These are phyloP conservation scores for Naganishia liquefaciens DNA, from an alignment of 1,284 basidiomycete genomes.

Conservation along the genomic window DNA sequence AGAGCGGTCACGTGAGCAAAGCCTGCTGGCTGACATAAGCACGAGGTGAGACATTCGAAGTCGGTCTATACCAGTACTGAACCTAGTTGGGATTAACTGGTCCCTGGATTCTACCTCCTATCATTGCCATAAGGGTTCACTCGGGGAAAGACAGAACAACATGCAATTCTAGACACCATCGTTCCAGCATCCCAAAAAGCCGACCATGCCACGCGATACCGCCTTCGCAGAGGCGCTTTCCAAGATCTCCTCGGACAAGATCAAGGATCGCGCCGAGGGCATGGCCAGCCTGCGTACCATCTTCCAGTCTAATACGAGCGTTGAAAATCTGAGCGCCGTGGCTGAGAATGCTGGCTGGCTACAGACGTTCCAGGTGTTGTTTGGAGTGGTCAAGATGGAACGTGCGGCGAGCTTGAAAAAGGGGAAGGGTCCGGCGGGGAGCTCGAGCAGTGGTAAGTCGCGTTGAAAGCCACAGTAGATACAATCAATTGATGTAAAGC, in stretches of 20 bases:
- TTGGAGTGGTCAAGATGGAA: conserved; percentile 66
- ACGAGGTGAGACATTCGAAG: conserved; percentile 11
- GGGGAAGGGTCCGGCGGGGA: conserved; percentile 6
- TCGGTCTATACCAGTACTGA: too few relatives aligned
- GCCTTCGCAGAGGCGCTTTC: conserved; percentile 56
- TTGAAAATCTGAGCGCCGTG: conserved; percentile 61
- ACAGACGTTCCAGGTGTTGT: conserved; percentile 71
- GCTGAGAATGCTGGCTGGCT: conserved; percentile 64
- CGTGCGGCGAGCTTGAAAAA: conserved; percentile 52
- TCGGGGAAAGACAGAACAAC: too few relatives aligned
- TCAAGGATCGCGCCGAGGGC: conserved; percentile 72
- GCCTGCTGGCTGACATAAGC: background rate
- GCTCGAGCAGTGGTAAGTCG: conserved; percentile 7
- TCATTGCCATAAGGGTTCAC: too few relatives aligned
- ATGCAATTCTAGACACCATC: too few relatives aligned
- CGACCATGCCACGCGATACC: conserved; percentile 24
- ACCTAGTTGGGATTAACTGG: too few relatives aligned
- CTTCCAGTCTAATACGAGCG: conserved; percentile 62
- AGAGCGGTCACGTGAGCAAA: background rate
- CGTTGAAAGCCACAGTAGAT: background rate
- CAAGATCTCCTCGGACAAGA: conserved; percentile 65
- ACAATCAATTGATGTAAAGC: conserved; percentile 35
- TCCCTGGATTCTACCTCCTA: too few relatives aligned
- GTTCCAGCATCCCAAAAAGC: too few relatives aligned
- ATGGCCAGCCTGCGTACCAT: conserved; percentile 62